A percentile compares a stretch with the other conserved stretches of the same genome.
These are phyloP conservation scores for Wickerhamiella slavikovae DNA, from an alignment of 805 yeast genomes.

Conservation along the genomic window DNA sequence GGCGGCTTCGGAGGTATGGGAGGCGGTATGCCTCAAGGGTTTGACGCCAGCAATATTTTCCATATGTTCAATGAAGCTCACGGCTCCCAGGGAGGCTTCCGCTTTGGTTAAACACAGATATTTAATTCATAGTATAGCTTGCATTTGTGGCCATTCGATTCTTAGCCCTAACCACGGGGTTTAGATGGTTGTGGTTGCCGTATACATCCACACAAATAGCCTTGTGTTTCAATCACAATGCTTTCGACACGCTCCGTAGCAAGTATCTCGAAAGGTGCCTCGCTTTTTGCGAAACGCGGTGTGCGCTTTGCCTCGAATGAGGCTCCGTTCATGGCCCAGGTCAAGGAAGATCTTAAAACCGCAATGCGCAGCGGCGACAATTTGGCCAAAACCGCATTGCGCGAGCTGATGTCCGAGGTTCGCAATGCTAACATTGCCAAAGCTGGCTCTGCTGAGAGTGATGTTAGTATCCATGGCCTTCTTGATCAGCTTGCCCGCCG, in stretches of 20 bases:
- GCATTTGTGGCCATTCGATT: too few species aligned
- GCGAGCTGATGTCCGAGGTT: constrained; percentile 18
- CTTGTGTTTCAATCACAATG: neutral
- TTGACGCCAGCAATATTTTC: too few species aligned
- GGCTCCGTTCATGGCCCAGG: constrained; percentile 17
- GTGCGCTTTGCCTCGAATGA: constrained; percentile 7
- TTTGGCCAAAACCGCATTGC: constrained; percentile 14
- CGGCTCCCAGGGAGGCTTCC: too few species aligned
- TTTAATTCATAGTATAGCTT: too few species aligned
- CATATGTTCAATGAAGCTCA: too few species aligned
- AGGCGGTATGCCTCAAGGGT: too few species aligned
- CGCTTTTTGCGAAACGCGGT: too few species aligned
- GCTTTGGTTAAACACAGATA: too few species aligned
- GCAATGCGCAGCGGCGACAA: constrained; percentile 29
- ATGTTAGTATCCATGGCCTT: constrained; percentile 21
- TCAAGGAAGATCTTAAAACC: constrained; percentile 25
- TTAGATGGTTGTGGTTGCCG: neutral
- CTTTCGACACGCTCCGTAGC: neutral
- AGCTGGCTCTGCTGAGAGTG: constrained; percentile 13
- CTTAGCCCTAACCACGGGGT: too few species aligned
- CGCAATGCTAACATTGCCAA: constrained; percentile 17
- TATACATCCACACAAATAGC: neutral
- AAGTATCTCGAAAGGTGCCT: too few species aligned
- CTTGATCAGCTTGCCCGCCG: constrained; percentile 21
- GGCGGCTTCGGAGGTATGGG: constrained; percentile 41